These are phyloP conservation scores for Malassezia sp. DNA, from an alignment of 1,284 basidiomycete species.

Conservation along the genomic window DNA sequence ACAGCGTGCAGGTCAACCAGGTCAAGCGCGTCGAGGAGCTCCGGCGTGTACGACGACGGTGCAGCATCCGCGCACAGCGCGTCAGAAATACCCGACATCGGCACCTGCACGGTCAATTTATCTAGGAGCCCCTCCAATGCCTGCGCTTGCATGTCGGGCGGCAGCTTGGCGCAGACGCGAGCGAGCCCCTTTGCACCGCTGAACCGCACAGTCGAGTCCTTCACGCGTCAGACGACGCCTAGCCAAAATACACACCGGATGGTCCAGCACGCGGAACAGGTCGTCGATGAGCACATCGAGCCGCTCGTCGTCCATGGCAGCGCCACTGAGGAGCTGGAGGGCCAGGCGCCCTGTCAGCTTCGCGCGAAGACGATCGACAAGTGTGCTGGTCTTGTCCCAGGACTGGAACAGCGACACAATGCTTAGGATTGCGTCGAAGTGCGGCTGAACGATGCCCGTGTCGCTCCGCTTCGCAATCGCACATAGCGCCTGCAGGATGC, in stretches of 20 bases:
- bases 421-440: slow-evolving; percentile 21
- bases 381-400: slow-evolving; percentile 17
- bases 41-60: background rate
- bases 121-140: slow-evolving; percentile 66
- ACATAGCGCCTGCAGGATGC: slow-evolving; percentile 62
- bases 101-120: slow-evolving; percentile 56
- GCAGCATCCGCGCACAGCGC: slow-evolving; percentile 48
- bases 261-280: slow-evolving; percentile 64
- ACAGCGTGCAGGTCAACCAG: slow-evolving; percentile 51
- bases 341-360: slow-evolving; percentile 39
- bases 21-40: background rate
- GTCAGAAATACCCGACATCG: slow-evolving; percentile 55
- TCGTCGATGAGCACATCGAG: slow-evolving; percentile 29
- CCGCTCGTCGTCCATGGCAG: slow-evolving; percentile 4
- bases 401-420: slow-evolving; percentile 18
- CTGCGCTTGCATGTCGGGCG: slow-evolving; percentile 63
- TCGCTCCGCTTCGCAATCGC: slow-evolving; percentile 58
- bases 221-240: too few relatives aligned
- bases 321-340: slow-evolving; percentile 24
- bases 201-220: slow-evolving; percentile 93
- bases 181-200: slow-evolving; percentile 87
- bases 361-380: slow-evolving; percentile 32
- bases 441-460: slow-evolving; percentile 17
- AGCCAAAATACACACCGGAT: slow-evolving; percentile 59
- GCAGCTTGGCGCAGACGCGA: slow-evolving; percentile 69